Conservation (phyloP, 78 protist genomes). For the Speleostelium caveatum region DNA sequence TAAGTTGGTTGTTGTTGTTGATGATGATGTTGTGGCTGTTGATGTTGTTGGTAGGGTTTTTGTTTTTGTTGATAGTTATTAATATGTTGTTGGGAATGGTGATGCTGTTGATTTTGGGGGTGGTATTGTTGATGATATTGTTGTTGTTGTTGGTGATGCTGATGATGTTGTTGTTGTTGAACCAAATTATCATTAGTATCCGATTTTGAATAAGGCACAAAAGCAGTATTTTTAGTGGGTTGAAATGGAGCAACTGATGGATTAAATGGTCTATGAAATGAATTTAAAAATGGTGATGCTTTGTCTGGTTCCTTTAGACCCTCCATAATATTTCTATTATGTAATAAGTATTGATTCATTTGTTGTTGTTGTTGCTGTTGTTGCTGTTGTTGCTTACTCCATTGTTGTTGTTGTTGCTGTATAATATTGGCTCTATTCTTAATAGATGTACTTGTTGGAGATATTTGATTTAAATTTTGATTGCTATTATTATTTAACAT, state of each 20-base stretch:
- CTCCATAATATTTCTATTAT: not conserved
- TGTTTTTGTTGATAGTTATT: conserved; percentile 2
- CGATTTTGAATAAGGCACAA: not conserved
- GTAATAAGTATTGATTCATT: not conserved
- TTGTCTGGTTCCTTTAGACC: too few relatives aligned
- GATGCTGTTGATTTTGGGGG: conserved; percentile 10
- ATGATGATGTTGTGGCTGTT: conserved; percentile 32
- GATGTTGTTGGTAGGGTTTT: not conserved
- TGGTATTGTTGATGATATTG: conserved; percentile 2
- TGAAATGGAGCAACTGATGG: conserved; percentile 76
- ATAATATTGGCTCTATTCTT: not conserved
- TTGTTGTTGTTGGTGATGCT: conserved; percentile 19
- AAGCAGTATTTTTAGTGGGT: conserved; percentile 36
- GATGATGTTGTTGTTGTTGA: conserved; percentile 1
- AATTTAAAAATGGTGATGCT: not conserved
- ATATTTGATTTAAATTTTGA: conserved; percentile 1
- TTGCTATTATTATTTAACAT: not conserved
- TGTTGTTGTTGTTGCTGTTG: conserved; percentile 15
- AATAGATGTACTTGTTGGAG: conserved; percentile 4
- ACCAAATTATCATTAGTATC: not conserved
- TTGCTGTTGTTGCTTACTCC: not conserved
- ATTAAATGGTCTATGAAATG: conserved; percentile 60
- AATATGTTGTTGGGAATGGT: not conserved
- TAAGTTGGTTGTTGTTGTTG: not conserved
- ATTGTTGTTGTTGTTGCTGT: conserved; percentile 23